A percentile compares a stretch with the other conserved stretches of the same genome.
Evolutionary conservation across 2,329 filamentous ascomycete genomes (phyloP).

Genomic region (Ascochyta fabae): DNA sequence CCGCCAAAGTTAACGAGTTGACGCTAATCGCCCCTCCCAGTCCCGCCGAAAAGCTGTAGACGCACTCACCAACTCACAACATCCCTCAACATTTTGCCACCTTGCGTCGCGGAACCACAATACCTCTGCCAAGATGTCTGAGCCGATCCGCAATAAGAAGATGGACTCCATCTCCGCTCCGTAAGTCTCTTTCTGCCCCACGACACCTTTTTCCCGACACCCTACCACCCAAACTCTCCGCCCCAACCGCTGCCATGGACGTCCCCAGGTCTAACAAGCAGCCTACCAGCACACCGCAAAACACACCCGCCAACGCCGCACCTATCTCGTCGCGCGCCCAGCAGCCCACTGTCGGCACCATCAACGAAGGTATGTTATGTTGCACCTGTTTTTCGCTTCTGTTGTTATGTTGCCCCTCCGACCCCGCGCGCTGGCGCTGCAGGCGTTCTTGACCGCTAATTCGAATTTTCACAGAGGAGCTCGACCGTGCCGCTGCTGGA

Average conservation of each 20-base stretch:
- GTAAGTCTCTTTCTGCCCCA: conserved; percentile 57
- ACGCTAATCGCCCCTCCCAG: conserved; percentile 24
- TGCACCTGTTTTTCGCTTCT: conserved; percentile 14
- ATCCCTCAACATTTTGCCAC: conserved; percentile 42
- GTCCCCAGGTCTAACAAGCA: conserved; percentile 43
- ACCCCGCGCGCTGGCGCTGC: conserved; percentile 35
- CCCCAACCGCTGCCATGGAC: conserved; percentile 33
- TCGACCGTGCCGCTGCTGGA: conserved; percentile 87
- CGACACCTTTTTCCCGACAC: conserved; percentile 32
- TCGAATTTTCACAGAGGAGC: conserved; percentile 71
- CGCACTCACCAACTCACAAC: conserved; percentile 39
- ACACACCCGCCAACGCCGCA: conserved; percentile 93
- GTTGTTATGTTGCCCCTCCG: conserved; percentile 33
- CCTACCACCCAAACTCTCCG: conserved; percentile 25
- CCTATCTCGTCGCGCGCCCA: conserved; percentile 97
- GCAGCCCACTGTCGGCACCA: conserved; percentile 90
- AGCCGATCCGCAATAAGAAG: conserved; percentile 72
- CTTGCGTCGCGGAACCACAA: conserved; percentile 32
- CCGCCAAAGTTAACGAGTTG: conserved; percentile 5
- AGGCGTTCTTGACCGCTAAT: conserved; percentile 46
- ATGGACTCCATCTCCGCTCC: conserved; percentile 66
- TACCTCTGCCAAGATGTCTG: conserved; percentile 62
- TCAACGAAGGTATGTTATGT: conserved; percentile 89
- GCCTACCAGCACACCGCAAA: conserved; percentile 85
- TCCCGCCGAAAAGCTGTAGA: conserved; percentile 45